Evolutionary conservation across 1,139 yeast genomes (phyloP).

Genomic region (Pichia inconspicua): DNA sequence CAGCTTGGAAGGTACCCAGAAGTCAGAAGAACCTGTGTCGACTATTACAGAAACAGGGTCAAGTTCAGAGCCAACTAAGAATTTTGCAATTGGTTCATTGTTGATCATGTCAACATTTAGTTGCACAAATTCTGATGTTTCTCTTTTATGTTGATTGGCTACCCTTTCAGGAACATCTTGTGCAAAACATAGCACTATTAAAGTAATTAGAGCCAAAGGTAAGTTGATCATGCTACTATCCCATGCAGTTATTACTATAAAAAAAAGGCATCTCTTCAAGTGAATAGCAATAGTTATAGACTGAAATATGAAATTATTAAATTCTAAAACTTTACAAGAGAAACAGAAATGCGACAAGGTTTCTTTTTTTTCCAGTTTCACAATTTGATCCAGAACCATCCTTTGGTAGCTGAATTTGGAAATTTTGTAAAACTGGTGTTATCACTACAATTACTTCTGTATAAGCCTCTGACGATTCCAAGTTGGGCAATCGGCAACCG

Average conservation of each 20-base stretch:
- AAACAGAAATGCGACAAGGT: background rate
- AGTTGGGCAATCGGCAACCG: no score
- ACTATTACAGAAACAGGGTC: conserved; percentile 45
- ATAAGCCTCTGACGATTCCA: no score
- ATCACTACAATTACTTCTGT: no score
- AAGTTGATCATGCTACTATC: background rate
- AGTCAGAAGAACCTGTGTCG: conserved; percentile 65
- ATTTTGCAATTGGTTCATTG: conserved; percentile 28
- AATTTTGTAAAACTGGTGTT: no score
- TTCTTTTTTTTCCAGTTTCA: background rate
- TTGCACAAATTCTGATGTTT: background rate
- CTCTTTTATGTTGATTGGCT: background rate
- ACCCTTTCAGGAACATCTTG: background rate
- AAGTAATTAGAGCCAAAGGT: background rate
- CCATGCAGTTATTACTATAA: no score
- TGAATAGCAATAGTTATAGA: background rate
- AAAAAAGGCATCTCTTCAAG: background rate
- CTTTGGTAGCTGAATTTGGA: background rate
- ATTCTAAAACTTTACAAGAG: background rate
- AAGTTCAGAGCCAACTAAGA: conserved; percentile 47
- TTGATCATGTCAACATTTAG: background rate
- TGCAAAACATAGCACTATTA: background rate
- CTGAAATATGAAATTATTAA: no score
- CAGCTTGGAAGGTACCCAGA: conserved; percentile 41
- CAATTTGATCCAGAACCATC: background rate